Evolutionary conservation across 1,139 yeast species (phyloP), one percentile per base, ranked within the genome.

Genomic region (Zhuliangozyma parablackwelliae): DNA sequence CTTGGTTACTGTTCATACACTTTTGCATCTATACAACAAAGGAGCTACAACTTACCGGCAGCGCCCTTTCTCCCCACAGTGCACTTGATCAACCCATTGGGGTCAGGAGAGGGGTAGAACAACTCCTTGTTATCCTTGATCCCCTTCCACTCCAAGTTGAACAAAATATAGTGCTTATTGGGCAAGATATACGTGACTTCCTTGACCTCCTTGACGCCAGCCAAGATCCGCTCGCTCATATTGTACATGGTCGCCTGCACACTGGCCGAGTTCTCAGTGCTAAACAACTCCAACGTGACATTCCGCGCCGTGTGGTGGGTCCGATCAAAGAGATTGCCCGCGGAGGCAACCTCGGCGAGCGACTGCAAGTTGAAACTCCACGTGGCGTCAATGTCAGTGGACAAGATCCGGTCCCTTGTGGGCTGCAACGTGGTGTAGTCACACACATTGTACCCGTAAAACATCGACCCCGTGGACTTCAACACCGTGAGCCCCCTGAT

Each of bases 181-280:
- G 97, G 97, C 56, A 89, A 75, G 30, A 75, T 65, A 61, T 86
- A 89, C 38, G 81, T 63, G 31, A 88, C 96, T 33, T 70, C 69
- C 42, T 69, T 75, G 38, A 89, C 69, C 44, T 70, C 71, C 6
- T 80, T 70, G 41, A 77, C 82, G 36, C 54, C 57, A 37, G 66
- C 70, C 56, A 89, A 74, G 47, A 89, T 87, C 47, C 78, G 79
- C 44, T 77, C 72, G 29, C 87, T 74, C 92, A 89, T 89, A 71
- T 88, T 86, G 72, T 79, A 89, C 96, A 88, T 88, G 44, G 96
- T 89, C 31, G 95, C 96, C 68, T 89, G 97, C 35, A 89, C 97
- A 12, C 95, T 83, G 13, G 96, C 78, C 8, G 96, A 86, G 62
- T 86, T 80, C 61, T 89, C 96, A 37, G 72, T 61, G 21, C 96